Conservation (phyloP, 306 rosid genomes). For the Ammopiptanthus mongolicus region DNA sequence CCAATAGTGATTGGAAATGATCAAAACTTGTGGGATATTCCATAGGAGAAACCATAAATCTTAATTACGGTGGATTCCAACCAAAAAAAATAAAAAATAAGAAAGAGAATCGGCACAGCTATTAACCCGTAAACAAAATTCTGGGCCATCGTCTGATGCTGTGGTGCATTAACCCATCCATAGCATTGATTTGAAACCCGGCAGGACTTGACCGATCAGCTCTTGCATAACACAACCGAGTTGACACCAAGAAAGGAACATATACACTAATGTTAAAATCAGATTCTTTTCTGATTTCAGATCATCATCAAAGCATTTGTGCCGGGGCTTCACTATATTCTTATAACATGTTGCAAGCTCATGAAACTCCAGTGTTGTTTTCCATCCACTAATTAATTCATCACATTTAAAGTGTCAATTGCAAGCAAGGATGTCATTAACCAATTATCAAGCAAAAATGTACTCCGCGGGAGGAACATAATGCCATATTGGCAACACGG, state of each 20-base stretch:
- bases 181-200: conserved; percentile 13
- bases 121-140: conserved; percentile 31
- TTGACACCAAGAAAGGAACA: not conserved
- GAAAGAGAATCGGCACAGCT: not conserved
- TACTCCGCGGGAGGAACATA: not conserved
- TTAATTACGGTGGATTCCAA: no score
- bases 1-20: no score
- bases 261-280: not conserved
- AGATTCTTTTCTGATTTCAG: not conserved
- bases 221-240: not conserved
- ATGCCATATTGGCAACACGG: not conserved
- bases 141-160: conserved; percentile 12
- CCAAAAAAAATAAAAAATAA: no score
- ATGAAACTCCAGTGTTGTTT: not conserved
- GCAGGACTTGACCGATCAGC: conserved; percentile 29
- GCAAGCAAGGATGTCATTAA: not conserved
- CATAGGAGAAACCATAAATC: no score
- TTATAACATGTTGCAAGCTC: not conserved
- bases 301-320: not conserved
- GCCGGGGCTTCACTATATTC: not conserved
- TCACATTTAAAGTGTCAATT: not conserved
- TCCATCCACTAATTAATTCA: not conserved
- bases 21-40: no score
- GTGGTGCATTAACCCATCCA: not conserved
- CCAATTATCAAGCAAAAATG: not conserved